Percentiles rank a stretch among this genome's conserved stretches.
These are phyloP conservation scores for Tetracladium setigerum DNA, from an alignment of 495 filamentous ascomycete species.

Conservation along the genomic window DNA sequence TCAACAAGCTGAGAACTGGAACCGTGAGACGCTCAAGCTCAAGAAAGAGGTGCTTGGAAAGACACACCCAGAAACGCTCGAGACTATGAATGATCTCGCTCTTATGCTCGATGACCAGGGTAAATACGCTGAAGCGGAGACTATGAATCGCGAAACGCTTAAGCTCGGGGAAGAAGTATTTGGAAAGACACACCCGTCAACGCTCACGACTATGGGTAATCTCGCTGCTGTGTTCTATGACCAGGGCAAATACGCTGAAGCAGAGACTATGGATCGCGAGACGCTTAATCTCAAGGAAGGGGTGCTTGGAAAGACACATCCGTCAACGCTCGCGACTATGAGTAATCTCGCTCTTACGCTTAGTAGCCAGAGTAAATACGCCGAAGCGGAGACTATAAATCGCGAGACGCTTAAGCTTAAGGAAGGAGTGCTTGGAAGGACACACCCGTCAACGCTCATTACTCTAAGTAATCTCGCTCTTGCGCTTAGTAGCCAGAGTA, in stretches of 20 bases:
- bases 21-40: no score
- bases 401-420: conserved; percentile 13
- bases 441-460: conserved; percentile 18
- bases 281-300: conserved; percentile 8
- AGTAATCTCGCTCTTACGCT: conserved; percentile 18
- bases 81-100: conserved; percentile 8
- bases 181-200: conserved; percentile 23
- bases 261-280: conserved; percentile 1
- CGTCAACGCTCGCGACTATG: conserved; percentile 20
- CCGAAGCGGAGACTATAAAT: conserved; percentile 20
- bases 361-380: conserved; percentile 10
- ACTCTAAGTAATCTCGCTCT: conserved; percentile 12
- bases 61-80: no score
- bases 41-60: no score
- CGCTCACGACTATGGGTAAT: conserved; percentile 21
- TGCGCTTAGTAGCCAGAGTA: neutral
- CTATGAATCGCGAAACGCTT: conserved; percentile 19
- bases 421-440: conserved; percentile 8
- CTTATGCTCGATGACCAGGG: neutral
- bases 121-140: conserved; percentile 33
- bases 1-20: no score
- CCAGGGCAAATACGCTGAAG: no score
- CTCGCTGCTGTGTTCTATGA: conserved; percentile 18
- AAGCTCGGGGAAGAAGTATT: conserved; percentile 19
- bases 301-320: conserved; percentile 21